Evolutionary conservation across 805 yeast species (phyloP), one percentile per base, ranked within the genome.

Genomic region (Yarrowia keelungensis): DNA sequence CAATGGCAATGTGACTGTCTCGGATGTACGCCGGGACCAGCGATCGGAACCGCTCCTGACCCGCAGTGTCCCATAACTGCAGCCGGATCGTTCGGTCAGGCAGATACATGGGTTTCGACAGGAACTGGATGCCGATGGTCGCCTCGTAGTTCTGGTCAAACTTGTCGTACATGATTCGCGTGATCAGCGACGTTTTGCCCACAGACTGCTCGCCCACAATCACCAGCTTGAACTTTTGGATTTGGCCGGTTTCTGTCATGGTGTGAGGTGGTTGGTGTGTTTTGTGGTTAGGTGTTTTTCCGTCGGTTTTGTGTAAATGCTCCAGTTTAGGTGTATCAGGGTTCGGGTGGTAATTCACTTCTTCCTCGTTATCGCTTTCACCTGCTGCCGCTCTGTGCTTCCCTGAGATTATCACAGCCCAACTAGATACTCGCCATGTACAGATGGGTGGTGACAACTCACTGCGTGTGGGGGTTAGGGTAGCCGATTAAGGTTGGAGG

Each of bases 21-120:
- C 99, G 84, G 70, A 95, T 95, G 76, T 95, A 95, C 11, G 97
- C 89, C 3, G 99, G 99, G 69, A 95, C 94, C 77, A 95, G 84
- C 16, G 97, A 90, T 75, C 98, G 84, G 82, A 95, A 95, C 74
- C 99, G 82, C 78, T 95, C 99, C 79, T 93, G 98, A 15, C 98
- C 97, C 1, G 97, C 97, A 4, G 98, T 93, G 77, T 93, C 98
- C 98, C 99, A 95, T 69, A 95, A 81, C 80, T 95, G 99, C 71
- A 95, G 83, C 74, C 99, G 85, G 49, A 95, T 91, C 3, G 99
- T 95, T 73, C 94, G 92, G 78, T 95, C 98, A 73, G 96, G 97
- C 62, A 95, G 82, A 78, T 95, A 95, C 96, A 92, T 91, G 5
- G 97, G 92, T 77, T 70, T 45, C 50, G 68, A 53, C 72, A 95